Percentiles rank a stretch among this genome's conserved stretches.
These are phyloP conservation scores for Apostasia shenzhenica DNA, from an alignment of 106 monocot genomes.

Conservation along the genomic window DNA sequence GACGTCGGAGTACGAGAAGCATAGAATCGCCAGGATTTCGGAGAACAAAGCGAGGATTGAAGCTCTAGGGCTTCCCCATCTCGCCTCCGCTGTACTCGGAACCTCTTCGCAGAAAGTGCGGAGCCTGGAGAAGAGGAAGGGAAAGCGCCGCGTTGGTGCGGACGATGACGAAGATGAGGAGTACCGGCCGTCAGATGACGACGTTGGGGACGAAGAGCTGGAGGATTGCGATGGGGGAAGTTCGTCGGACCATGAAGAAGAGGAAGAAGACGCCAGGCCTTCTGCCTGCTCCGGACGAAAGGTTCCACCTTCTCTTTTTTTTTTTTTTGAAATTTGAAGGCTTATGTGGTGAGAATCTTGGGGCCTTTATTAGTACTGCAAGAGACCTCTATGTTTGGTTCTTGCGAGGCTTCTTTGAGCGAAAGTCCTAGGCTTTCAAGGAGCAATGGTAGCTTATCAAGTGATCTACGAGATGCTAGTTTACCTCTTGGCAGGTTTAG, in stretches of 20 bases:
- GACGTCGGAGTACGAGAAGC: constrained; percentile 10
- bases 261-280: not conserved
- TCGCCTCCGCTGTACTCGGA: constrained; percentile 6
- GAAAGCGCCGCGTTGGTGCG: not conserved
- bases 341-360: too few relatives aligned
- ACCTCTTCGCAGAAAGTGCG: not conserved
- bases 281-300: constrained; percentile 1
- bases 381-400: too few relatives aligned
- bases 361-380: too few relatives aligned
- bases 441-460: too few relatives aligned
- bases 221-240: not conserved
- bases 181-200: constrained; percentile 11
- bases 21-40: constrained; percentile 10
- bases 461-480: too few relatives aligned
- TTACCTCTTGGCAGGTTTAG: too few relatives aligned
- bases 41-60: constrained; percentile 18
- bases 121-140: not conserved
- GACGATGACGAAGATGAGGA: constrained; percentile 11
- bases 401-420: too few relatives aligned
- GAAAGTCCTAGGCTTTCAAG: too few relatives aligned
- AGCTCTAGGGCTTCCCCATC: constrained; percentile 7
- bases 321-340: not conserved
- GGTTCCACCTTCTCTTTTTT: not conserved
- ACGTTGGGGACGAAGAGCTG: not conserved
- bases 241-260: not conserved